Conservation (phyloP, 768 basidiomycete genomes). For the Suillus weaverae region DNA sequence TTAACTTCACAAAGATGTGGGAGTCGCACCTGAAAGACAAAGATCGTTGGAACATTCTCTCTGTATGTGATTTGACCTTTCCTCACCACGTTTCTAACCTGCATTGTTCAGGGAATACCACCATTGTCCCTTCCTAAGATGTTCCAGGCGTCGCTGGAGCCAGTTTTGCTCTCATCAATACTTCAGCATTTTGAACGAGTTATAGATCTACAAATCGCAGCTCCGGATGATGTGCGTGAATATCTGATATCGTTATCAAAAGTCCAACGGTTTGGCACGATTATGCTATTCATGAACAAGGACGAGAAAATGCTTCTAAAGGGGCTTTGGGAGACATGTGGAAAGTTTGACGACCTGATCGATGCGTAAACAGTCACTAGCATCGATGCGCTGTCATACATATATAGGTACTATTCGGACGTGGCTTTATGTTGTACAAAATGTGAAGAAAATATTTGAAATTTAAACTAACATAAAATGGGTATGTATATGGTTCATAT, state of each 20-base stretch:
- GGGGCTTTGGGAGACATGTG: constrained; percentile 46
- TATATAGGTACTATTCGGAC: neutral
- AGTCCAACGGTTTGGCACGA: constrained; percentile 63
- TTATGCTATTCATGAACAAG: constrained; percentile 60
- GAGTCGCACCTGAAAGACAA: constrained; percentile 38
- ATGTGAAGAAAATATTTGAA: no score
- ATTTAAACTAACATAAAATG: no score
- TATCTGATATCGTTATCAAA: constrained; percentile 55
- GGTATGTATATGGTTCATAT: no score
- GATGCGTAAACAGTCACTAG: neutral
- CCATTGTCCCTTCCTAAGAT: constrained; percentile 57
- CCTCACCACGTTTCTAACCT: neutral
- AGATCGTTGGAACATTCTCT: constrained; percentile 58
- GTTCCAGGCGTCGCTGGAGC: constrained; percentile 72
- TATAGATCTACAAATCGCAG: constrained; percentile 22
- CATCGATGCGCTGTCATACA: neutral
- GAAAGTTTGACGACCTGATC: constrained; percentile 1
- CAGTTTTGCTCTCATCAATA: constrained; percentile 57
- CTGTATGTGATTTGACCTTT: constrained; percentile 40
- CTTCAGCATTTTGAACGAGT: constrained; percentile 47
- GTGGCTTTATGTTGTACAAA: neutral
- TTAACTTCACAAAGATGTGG: constrained; percentile 68
- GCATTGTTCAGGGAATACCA: constrained; percentile 46
- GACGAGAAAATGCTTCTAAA: constrained; percentile 51
- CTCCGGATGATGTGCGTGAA: constrained; percentile 30